Base-by-base conservation (phyloP, 2,329 filamentous ascomycete genomes). In the Botrytis hyacinthi region DNA sequence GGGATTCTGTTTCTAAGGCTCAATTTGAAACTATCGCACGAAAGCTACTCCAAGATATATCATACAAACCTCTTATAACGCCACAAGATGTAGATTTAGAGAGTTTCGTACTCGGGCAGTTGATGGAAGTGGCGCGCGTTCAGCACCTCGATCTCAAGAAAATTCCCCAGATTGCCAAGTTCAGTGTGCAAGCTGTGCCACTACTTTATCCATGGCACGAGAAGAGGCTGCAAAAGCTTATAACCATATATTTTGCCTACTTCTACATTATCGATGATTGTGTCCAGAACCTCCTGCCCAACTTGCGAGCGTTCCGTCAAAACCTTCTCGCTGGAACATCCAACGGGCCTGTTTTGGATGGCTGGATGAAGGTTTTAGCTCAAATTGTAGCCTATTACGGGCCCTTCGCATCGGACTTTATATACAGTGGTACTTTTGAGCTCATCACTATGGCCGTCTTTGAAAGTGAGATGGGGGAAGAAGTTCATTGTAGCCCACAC, bases 281-380 rank as follows among this genome's bases (percentile, higher is more conserved):
- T 22, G 14, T 6, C 10, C 35, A 42, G 7, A 5, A 62, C 1
- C 60, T 62, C 22, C 60, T 62, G 12, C 35, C 60, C 10, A 62
- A 16, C 20, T 62, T 62, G 60, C 60, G 60, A 18, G 26, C 20
- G 0, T 62, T 16, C 18, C 60, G 60, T 26, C 60, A 5, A 0
- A 62, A 62, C 1, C 32, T 62, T 42, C 32, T 62, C 0, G 60
- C 60, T 18, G 60, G 35, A 26, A 42, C 3, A 26, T 62, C 35
- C 7, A 62, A n/a, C 32, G 60, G 60, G 20, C 60, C 26, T 0
- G 8, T 42, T 0, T 32, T 62, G 32, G 22, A 62, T n/a, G 14
- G 20, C 7, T 62, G 0, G 20, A 37, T 3, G 0, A 37, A 37
- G 26, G 6, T 62, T 62, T 5, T 42, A 5, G 0, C 32, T 0